Evolutionary conservation across 768 basidiomycete genomes (phyloP), one percentile per base, ranked within the genome.

Genomic region (Roridomyces roridus): DNA sequence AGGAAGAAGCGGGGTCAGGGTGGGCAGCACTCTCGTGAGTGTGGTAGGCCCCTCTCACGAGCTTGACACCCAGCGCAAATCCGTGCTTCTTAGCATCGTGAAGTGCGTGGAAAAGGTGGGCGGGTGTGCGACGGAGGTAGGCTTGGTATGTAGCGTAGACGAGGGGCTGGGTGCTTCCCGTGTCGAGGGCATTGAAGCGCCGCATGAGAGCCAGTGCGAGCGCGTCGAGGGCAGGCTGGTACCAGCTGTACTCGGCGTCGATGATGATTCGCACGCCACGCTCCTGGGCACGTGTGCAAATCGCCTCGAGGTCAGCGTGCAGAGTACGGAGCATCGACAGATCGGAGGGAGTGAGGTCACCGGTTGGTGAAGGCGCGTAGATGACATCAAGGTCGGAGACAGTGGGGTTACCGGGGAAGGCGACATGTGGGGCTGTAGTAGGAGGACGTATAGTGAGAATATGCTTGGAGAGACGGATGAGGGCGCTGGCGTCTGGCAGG

Each of bases 11-110:
- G 11, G 29, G 6, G 29, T 14, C 63, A 12, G 64, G 60, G 57
- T 85, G 80, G 2, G 85, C 85, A 5, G 79, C 74, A 24, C 82
- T 59, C 67, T 97, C 95, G 54, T 90, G 83, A 0, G 85, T 79
- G 66, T 95, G 92, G 71, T 98, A 98, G 3, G 95, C 95, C 0
- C 95, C 95, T 21, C 95, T 85, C 26, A 97, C 95, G 44, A 98
- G 88, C 72, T 97, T 98, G 51, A 94, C 86, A 10, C 95, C 95
- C 0, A 96, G 80, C 0, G 89, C 79, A 67, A 92, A 96, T 34
- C 83, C 78, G 59, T 87, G 77, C 46, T 68, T 70, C 58, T 82
- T 77, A 4, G 95, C 90, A 46, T 91, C 88, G 14, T 72, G 72
- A 41, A 96, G 74, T 34, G 85, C 82, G 18, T 84, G 84, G 0